Base-by-base conservation (phyloP, 2,329 filamentous ascomycete genomes). In the Aspergillus costaricaensis region DNA sequence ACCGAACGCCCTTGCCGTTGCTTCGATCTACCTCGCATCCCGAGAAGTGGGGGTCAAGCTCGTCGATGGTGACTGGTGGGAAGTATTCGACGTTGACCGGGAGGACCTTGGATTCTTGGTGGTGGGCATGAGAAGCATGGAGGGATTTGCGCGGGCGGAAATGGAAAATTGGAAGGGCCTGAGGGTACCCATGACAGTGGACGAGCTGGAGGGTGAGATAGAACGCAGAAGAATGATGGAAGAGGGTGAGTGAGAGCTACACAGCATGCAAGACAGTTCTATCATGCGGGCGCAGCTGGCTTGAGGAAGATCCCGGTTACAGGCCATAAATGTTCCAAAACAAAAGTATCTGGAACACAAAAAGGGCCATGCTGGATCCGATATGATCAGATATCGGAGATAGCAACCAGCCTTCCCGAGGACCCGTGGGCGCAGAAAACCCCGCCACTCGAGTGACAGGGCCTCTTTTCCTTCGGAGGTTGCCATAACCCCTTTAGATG, bases 31-130 rank as follows among this genome's bases (percentile, higher is more conserved):
- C 73, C 86, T 92, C n/a, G 91, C 94, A 0, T 90, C 92, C 0
- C 85, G 88, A 48, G 92, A 98, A 66, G 75, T 86, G 1, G 88
- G 85, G 0, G 86, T 90, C 12, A 92, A 91, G 74, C 83, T 97
- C 77, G 92, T 94, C 0, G 90, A 90, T 64, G 86, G 85, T 51
- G 88, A 91, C 64, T 99, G 95, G 95, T 99, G 95, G 95, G 93
- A 97, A 76, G 91, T 98, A 0, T 98, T 98, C 74, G 95, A 99
- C 76, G 91, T 95, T 7, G 93, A 97, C 70, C 84, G 95, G 54
- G 95, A 99, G 80, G 92, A 96, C 74, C 82, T 99, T 38, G 95
- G 95, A 0, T 98, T 98, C 68, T 77, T 98, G 60, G 92, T 96
- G 3, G 91, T 97, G 10, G 92, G 85, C 0, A 86, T 97, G 84